Evolutionary conservation across 345 rosid genomes (phyloP), one percentile per base, ranked within the genome.

Genomic region (Balakata baccata): DNA sequence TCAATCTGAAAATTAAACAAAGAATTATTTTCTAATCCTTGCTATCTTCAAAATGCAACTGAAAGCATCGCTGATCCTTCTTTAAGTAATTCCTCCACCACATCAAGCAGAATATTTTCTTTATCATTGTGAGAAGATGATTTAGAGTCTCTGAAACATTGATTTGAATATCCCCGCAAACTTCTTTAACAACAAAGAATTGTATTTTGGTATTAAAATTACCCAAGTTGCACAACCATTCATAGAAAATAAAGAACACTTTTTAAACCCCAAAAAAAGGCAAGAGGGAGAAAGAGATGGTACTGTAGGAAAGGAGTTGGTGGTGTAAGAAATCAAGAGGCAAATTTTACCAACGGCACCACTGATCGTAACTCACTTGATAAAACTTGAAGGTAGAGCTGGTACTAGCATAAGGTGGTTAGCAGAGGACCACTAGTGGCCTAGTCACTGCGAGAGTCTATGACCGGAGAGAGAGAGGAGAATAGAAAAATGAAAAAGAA

Each of bases 51-150:
- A 51, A 75, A 77, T 72, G 75, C 86, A 83, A 67, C 94, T 74
- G 99, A 91, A 78, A 96, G 99, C 92, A 87, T 87, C 68, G 98
- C 98, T 37, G 99, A 96, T 76, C 97, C 99, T 52, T 93, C 96
- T 84, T 96, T 98, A 69, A 83, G 89, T 37, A 96, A 63, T 85
- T 96, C 98, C 86, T 91, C 98, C 60, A 96, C 92, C 43, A 86
- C 82, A 80, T 96, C 98, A 73, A 92, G 96, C 74, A 91, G 90
- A 50, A 78, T 71, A 72, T 83, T 85, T 74, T 89, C 94, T 81
- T 84, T 88, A 75, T 88, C 96, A 7, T 41, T 64, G 37, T 87
- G 86, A 75, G 99, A 83, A 78, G 97, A 79, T 62, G 98, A 85
- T 76, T 88, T 98, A 0, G 93, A 77, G 62, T 79, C 76, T 91